Conservation (phyloP, 1,139 yeast genomes). For the Yamadazyma sp. region DNA sequence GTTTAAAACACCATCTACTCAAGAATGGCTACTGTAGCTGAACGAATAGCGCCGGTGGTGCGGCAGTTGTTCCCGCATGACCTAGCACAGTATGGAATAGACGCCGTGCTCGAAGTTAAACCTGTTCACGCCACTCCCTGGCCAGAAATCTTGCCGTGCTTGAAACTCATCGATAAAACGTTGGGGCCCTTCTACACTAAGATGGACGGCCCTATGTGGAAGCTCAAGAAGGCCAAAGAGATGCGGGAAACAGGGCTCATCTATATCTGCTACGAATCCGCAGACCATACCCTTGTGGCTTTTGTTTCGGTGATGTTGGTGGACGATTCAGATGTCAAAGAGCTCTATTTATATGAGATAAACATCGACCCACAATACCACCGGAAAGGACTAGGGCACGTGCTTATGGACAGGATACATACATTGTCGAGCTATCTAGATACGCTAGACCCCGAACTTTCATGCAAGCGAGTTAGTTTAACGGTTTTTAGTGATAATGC, state of each 20-base stretch:
- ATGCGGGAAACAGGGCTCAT: constrained; percentile 46
- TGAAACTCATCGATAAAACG: constrained; percentile 29
- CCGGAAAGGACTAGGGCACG: constrained; percentile 32
- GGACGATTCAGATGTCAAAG: constrained; percentile 26
- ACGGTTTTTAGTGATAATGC: constrained; percentile 54
- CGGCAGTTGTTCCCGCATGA: constrained; percentile 17
- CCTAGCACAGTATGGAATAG: not conserved
- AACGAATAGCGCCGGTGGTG: constrained; percentile 14
- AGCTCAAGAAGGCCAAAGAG: constrained; percentile 40
- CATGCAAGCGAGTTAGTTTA: constrained; percentile 33
- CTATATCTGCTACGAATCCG: constrained; percentile 27
- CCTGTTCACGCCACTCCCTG: constrained; percentile 6
- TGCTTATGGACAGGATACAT: constrained; percentile 32
- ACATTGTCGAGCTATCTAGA: constrained; percentile 19
- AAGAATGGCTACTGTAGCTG: constrained; percentile 19
- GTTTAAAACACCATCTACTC: no score
- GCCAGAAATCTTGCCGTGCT: constrained; percentile 14
- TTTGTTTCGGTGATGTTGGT: constrained; percentile 46
- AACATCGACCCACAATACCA: constrained; percentile 39
- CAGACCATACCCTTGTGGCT: constrained; percentile 25
- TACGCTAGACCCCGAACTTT: constrained; percentile 1
- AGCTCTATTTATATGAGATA: constrained; percentile 55
- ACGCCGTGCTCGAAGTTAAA: constrained; percentile 6
- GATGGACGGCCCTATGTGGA: constrained; percentile 46
- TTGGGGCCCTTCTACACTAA: constrained; percentile 29